Evolutionary conservation across 495 filamentous ascomycete species (phyloP), one percentile per base, ranked within the genome.

Genomic region (Aspergillus campestris): DNA sequence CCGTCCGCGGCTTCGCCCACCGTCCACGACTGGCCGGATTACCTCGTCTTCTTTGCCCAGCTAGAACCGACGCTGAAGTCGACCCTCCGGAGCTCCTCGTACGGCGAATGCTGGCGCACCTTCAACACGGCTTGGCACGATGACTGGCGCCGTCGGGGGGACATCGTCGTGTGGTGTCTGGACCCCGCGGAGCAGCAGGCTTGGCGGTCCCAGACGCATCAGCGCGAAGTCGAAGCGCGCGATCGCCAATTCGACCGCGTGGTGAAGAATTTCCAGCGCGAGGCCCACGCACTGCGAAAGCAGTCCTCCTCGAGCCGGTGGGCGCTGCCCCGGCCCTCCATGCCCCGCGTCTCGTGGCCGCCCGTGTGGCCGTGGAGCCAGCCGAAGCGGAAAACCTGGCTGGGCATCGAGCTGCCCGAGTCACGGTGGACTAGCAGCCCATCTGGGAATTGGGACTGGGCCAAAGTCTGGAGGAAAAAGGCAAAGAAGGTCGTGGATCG

Each of bases 71-170:
- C 62, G 8, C 59, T 83, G 55, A 55, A 57, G 28, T 49, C 61
- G 4, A 48, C 68, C 30, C 66, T 87, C 38, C 69, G 59, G 24
- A 68, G 67, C 41, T 83, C 77, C 35, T 59, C 59, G 12, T 96
- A 87, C 61, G 56, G 55, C 18, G 77, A 81, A 59, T 86, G 83
- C 58, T 80, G 81, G 83, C 74, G 82, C 34, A 81, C 74, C 8
- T 87, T 77, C 62, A 98, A 96, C 65, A 85, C 79, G 2, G 73
- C 81, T 49, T 87, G 83, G 68, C 88, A 94, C 52, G 92, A 96
- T 58, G 92, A 98, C 66, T 82, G 75, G 74, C 77, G 92, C 54
- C 76, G 94, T 51, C 64, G 64, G 27, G 94, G 92, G n/a, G 83
- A 88, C 60, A 76, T 98, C 50, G 72, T 96, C 7, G 87, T 95